These are phyloP conservation scores for Adansonia gregorii DNA, from an alignment of 441 rosid species.

Conservation along the genomic window DNA sequence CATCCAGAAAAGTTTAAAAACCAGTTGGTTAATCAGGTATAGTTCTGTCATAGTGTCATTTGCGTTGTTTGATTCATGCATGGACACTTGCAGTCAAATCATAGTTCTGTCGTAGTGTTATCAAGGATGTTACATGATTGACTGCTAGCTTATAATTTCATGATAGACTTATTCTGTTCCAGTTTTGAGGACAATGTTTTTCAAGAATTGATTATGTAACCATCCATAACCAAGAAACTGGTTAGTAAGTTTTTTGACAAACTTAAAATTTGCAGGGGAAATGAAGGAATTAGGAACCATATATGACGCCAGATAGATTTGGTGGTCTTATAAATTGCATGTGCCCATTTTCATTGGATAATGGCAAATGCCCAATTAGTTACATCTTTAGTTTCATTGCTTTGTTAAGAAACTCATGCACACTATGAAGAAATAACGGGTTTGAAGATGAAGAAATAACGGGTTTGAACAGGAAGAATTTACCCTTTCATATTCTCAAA, in stretches of 20 bases:
- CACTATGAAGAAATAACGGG: not conserved
- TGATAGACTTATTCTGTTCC: not conserved
- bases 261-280: not conserved
- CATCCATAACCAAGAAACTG: not conserved
- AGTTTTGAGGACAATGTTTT: not conserved
- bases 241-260: not conserved
- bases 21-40: slow-evolving; percentile 91
- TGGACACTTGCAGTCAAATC: slow-evolving; percentile 7
- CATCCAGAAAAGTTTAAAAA: slow-evolving; percentile 96
- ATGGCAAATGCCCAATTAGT: not conserved
- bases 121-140: not conserved
- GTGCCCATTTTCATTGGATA: not conserved
- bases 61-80: slow-evolving; percentile 1
- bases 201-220: not conserved
- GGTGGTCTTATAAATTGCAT: slow-evolving; percentile 11
- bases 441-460: too few relatives aligned
- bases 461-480: too few relatives aligned
- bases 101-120: not conserved
- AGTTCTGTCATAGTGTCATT: slow-evolving; percentile 15
- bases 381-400: not conserved
- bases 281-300: not conserved
- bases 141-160: not conserved
- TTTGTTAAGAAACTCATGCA: slow-evolving; percentile 1
- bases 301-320: not conserved
- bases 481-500: too few relatives aligned